Conservation (phyloP, 306 rosid genomes). For the Citrullus amarus region DNA sequence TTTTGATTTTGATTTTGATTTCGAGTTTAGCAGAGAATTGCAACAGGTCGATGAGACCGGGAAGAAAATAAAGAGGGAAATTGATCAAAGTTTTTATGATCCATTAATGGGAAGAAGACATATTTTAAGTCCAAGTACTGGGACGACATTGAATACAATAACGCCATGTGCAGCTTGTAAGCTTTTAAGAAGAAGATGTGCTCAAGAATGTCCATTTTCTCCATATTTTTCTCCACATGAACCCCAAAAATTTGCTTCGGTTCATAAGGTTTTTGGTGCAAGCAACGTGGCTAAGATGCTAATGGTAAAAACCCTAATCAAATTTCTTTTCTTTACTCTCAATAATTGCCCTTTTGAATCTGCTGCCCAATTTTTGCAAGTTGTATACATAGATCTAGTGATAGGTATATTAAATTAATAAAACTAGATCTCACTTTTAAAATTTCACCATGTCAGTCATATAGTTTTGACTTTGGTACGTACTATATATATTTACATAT, state of each 20-base stretch:
- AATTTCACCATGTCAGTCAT: neutral
- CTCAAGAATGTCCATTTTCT: conserved; percentile 94
- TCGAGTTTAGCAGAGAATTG: conserved; percentile 15
- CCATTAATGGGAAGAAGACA: conserved; percentile 24
- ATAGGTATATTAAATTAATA: neutral
- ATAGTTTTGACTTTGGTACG: neutral
- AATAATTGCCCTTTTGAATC: neutral
- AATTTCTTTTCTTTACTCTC: neutral
- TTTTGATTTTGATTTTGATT: neutral
- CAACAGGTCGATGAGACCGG: conserved; percentile 64
- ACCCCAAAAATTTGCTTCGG: conserved; percentile 93
- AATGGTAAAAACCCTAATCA: conserved; percentile 37
- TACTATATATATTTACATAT: neutral
- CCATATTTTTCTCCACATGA: conserved; percentile 97
- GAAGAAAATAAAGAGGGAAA: conserved; percentile 73
- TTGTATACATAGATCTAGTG: neutral
- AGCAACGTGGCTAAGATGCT: conserved; percentile 98
- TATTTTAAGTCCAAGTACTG: conserved; percentile 57
- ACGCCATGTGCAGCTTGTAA: conserved; percentile 99
- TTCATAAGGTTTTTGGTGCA: conserved; percentile 94
- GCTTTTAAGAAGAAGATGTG: conserved; percentile 82
- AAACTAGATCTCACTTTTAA: neutral
- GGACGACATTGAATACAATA: conserved; percentile 80
- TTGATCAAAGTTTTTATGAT: conserved; percentile 15
- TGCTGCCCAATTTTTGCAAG: neutral